phyloP scores from a whole-genome alignment of 1,284 basidiomycete species.

The Ganoderma lingzhi region DNA sequence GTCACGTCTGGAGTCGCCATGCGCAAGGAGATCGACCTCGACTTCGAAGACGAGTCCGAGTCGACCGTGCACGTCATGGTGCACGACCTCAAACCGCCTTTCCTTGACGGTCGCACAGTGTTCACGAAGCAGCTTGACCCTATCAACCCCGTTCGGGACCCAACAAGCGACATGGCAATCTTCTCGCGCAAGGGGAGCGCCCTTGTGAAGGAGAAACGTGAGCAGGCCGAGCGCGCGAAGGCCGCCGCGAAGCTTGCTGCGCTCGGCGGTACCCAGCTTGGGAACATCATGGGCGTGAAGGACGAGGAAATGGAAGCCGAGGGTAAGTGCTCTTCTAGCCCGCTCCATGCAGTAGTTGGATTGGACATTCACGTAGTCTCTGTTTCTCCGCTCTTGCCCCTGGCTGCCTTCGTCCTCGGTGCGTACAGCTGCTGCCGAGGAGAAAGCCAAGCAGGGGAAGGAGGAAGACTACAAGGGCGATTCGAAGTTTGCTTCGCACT shows the following conservation, averaged over 20 bases:
- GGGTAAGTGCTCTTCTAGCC: conserved; percentile 58
- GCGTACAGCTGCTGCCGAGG: conserved; percentile 66
- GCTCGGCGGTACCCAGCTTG: conserved; percentile 91
- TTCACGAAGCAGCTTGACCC: conserved; percentile 98
- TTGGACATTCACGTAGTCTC: conserved; percentile 80
- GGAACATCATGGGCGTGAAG: conserved; percentile 97
- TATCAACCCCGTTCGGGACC: conserved; percentile 95
- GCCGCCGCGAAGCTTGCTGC: conserved; percentile 95
- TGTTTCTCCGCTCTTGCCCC: conserved; percentile 25
- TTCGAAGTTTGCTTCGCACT: conserved; percentile 94
- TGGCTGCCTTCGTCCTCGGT: conserved; percentile 32
- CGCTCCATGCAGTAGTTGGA: conserved; percentile 46
- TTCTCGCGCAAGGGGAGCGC: conserved; percentile 96
- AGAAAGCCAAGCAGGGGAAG: conserved; percentile 45
- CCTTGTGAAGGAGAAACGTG: conserved; percentile 94
- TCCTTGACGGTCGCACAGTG: conserved; percentile 95
- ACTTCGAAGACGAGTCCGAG: conserved; percentile 94
- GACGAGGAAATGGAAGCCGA: conserved; percentile 92
- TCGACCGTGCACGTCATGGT: conserved; percentile 97
- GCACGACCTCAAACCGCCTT: conserved; percentile 97
- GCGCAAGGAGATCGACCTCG: conserved; percentile 85
- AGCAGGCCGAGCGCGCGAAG: conserved; percentile 94
- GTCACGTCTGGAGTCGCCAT: conserved; percentile 94
- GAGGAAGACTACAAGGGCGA: conserved; percentile 87
- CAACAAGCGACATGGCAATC: conserved; percentile 93